A percentile compares a stretch with the other conserved stretches of the same genome.
Evolutionary conservation across 2,329 filamentous ascomycete species (phyloP).

Genomic region (Mycosphaerella arachidis): DNA sequence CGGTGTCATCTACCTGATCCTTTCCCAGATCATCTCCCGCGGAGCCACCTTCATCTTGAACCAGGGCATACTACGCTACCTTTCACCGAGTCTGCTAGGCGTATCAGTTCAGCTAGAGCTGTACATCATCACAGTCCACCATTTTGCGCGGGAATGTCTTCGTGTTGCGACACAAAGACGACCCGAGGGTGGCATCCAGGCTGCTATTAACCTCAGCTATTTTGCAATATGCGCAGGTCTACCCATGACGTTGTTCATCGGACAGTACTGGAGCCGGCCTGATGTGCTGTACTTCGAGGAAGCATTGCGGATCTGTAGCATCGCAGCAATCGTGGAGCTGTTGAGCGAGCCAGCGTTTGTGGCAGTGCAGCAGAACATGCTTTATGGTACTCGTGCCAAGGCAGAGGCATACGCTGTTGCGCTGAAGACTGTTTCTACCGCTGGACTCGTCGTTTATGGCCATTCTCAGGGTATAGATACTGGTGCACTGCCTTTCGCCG

Average conservation of each 20-base stretch:
- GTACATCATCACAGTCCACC: constrained; percentile 87
- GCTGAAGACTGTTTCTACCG: constrained; percentile 69
- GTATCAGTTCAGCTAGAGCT: constrained; percentile 87
- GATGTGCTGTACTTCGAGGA: constrained; percentile 59
- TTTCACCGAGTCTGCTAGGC: constrained; percentile 80
- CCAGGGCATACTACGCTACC: constrained; percentile 79
- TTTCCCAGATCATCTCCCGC: constrained; percentile 82
- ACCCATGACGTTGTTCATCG: constrained; percentile 54
- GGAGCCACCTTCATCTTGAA: constrained; percentile 87
- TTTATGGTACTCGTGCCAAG: constrained; percentile 72
- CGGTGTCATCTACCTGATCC: constrained; percentile 79
- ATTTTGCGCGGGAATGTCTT: constrained; percentile 87
- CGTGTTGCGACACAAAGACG: constrained; percentile 84
- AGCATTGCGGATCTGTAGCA: constrained; percentile 52
- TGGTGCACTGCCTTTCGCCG: constrained; percentile 81
- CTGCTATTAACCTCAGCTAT: constrained; percentile 84
- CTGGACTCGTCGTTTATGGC: constrained; percentile 64
- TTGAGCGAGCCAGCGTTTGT: constrained; percentile 85
- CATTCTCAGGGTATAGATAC: constrained; percentile 50
- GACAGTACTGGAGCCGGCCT: constrained; percentile 60
- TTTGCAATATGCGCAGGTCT: constrained; percentile 67
- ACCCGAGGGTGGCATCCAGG: constrained; percentile 54
- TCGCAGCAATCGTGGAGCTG: constrained; percentile 67
- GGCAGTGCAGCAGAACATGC: constrained; percentile 73
- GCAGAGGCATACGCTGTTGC: constrained; percentile 83